Percentiles rank a stretch among this genome's conserved stretches.
phyloP scores from a whole-genome alignment of 495 filamentous ascomycete species.

The Aspergillus saccharolyticus region DNA sequence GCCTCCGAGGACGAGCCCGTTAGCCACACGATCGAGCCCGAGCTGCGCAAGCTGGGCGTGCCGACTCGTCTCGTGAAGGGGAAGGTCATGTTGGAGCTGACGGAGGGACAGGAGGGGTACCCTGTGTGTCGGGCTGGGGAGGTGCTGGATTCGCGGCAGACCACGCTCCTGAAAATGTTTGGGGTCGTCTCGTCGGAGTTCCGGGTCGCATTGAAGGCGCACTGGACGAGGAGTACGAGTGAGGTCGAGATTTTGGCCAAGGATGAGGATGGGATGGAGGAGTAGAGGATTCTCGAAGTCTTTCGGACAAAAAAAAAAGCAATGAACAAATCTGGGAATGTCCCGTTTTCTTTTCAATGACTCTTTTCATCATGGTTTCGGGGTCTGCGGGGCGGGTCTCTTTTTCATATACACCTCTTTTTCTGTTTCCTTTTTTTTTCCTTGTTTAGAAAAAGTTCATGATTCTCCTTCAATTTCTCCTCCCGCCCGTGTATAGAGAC shows the following conservation, averaged over 20 bases:
- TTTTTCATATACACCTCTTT: conserved; percentile 19
- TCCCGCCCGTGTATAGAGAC: not conserved
- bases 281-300: conserved; percentile 16
- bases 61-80: conserved; percentile 85
- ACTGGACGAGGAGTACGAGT: conserved; percentile 39
- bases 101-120: conserved; percentile 63
- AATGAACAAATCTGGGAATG: not conserved
- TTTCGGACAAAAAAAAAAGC: not conserved
- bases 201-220: conserved; percentile 66
- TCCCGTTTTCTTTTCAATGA: conserved; percentile 11
- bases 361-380: conserved; percentile 14
- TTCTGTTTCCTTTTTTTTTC: conserved; percentile 23
- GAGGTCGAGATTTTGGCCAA: conserved; percentile 40
- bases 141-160: conserved; percentile 80
- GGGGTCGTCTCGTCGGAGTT: conserved; percentile 86
- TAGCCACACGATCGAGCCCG: conserved; percentile 81
- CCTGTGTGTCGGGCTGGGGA: conserved; percentile 77
- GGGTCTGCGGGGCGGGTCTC: conserved; percentile 15
- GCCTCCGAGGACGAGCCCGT: conserved; percentile 77
- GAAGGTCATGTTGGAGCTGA: conserved; percentile 72
- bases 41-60: conserved; percentile 78
- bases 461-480: not conserved
- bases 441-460: conserved; percentile 19
- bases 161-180: conserved; percentile 89
- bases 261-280: conserved; percentile 35